A percentile compares a stretch with the other conserved stretches of the same genome.
Conservation (phyloP, 1,284 basidiomycete species). For the Ganoderma lucidum region DNA sequence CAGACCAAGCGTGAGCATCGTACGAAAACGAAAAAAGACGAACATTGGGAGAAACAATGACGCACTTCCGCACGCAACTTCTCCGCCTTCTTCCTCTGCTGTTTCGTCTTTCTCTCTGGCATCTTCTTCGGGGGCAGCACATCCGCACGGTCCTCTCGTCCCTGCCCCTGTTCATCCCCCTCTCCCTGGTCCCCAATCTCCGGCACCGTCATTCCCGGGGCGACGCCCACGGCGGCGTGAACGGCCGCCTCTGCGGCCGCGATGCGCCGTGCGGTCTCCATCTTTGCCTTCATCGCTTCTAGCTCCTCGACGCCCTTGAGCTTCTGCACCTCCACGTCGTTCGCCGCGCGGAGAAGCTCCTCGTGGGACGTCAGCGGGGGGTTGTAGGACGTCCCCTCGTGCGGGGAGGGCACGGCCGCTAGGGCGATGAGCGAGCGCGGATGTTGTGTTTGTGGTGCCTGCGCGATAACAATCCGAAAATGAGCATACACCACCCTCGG, state of each 20-base stretch:
- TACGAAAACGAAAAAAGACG: background rate
- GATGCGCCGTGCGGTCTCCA: conserved; percentile 56
- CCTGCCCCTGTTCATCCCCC: conserved; percentile 44
- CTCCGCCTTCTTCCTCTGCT: conserved; percentile 71
- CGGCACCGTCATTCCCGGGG: conserved; percentile 71
- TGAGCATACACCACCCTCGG: background rate
- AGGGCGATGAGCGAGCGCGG: conserved; percentile 63
- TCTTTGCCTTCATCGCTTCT: conserved; percentile 61
- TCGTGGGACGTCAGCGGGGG: conserved; percentile 83
- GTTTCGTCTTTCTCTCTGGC: conserved; percentile 76
- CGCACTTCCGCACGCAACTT: conserved; percentile 68
- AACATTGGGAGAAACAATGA: conserved; percentile 7
- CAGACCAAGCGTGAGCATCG: background rate
- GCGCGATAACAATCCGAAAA: conserved; percentile 6
- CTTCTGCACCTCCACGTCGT: conserved; percentile 70
- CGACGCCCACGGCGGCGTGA: conserved; percentile 36
- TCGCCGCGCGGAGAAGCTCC: conserved; percentile 76
- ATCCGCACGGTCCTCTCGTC: conserved; percentile 29
- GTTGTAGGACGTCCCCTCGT: conserved; percentile 94
- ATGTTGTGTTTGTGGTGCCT: conserved; percentile 59
- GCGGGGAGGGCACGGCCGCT: conserved; percentile 78
- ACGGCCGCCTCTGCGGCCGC: conserved; percentile 33
- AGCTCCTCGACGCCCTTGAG: conserved; percentile 64
- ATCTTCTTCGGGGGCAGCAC: conserved; percentile 51
- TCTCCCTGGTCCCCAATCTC: conserved; percentile 48